These are phyloP conservation scores for Cystobasidium tubakii DNA, from an alignment of 768 basidiomycete species.

Conservation along the genomic window DNA sequence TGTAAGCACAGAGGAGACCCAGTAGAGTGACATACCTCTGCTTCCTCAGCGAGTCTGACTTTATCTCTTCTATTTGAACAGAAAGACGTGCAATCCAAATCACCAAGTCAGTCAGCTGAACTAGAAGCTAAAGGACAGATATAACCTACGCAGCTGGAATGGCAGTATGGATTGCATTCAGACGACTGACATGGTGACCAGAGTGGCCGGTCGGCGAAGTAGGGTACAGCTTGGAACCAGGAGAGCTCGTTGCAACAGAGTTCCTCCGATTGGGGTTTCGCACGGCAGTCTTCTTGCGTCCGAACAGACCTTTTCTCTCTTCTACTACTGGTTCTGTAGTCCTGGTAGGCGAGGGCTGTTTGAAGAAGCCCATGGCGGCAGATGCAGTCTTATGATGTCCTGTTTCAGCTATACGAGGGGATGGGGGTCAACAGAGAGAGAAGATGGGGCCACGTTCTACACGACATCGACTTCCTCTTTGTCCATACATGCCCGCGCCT, in stretches of 20 bases:
- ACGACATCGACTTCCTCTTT: not conserved
- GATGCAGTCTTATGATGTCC: not conserved
- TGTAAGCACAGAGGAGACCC: too few relatives aligned
- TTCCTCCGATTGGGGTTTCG: not conserved
- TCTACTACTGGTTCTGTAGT: constrained; percentile 12
- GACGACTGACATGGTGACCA: not conserved
- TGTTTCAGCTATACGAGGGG: too few relatives aligned
- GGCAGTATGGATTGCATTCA: constrained; percentile 4
- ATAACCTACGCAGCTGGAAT: constrained; percentile 4
- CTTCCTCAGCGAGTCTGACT: constrained; percentile 22
- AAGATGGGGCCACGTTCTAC: not conserved
- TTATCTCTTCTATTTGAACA: constrained; percentile 19
- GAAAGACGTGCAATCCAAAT: too few relatives aligned
- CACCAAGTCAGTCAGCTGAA: too few relatives aligned
- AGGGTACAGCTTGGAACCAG: not conserved
- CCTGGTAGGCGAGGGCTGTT: not conserved
- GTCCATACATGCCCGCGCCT: not conserved
- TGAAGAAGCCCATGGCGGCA: not conserved
- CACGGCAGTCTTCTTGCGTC: constrained; percentile 32
- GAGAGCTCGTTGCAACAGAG: not conserved
- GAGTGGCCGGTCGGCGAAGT: not conserved
- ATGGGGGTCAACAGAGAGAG: too few relatives aligned
- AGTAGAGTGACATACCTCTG: too few relatives aligned
- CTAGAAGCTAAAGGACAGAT: too few relatives aligned
- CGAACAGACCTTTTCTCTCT: constrained; percentile 23